Evolutionary conservation across 73 alveolate species (phyloP), one percentile per base, ranked within the genome.

Genomic region (Paramecium bursaria): DNA sequence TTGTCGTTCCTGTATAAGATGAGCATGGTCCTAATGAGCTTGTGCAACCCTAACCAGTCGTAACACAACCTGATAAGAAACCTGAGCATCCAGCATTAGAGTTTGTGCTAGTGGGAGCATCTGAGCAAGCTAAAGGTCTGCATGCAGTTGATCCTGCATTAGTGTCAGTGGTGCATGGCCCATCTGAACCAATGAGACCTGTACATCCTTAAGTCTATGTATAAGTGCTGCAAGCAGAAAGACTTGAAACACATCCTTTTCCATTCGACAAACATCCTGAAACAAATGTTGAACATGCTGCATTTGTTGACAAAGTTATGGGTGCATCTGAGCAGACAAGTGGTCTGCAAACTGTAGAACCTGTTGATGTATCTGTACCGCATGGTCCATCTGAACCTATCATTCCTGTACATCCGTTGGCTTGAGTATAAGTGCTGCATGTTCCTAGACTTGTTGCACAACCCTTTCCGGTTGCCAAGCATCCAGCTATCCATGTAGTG

Each of bases 401-500:
- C 2, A 57, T 57, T 1, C 23, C 53, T 25, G 60, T 15, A 39
- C 82, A 67, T 10, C 60, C 21, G 1, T 53, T 47, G 9, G 82
- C 4, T 5, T 29, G 19, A 4, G 82, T 39, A 17, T 67, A 67
- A 4, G 82, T 30, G 21, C 46, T 39, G 27, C 82, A 67, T 9
- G 82, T 9, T 30, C 60, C 82, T 21, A 67, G 22, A 3, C 22
- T 2, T 0, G 44, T 42, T 5, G 6, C 23, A 21, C 82, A 67
- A 0, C 82, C 82, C 22, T 42, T 67, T 3, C 82, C 82, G 14
- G 82, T 67, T 2, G 82, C n/a, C n/a, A n/a, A n/a, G 35, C 82
- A 67, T 9, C 26, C 21, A 42, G 82, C 27, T 2, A 67, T 21
- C 82, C 82, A 67, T 31, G 0, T 3, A 2, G 42, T 15, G 44